Evolutionary conservation across 805 yeast genomes (phyloP), one percentile per base, ranked within the genome.

Genomic region (Zygosaccharomyces bailii): DNA sequence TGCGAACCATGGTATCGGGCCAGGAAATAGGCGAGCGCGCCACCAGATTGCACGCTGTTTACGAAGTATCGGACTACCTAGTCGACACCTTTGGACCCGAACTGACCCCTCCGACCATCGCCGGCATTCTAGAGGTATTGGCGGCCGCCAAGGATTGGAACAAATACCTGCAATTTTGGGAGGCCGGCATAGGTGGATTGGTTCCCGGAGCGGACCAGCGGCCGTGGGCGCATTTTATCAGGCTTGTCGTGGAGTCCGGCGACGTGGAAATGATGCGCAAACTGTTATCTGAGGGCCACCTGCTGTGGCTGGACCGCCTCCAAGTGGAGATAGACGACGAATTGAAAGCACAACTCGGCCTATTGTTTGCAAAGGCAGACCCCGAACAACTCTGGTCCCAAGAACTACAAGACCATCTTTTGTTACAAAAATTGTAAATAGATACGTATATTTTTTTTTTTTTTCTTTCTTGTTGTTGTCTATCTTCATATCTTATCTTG

Each of bases 201-300:
- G 34, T 40, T 4, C 49, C 45, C 7, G 53, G 50, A 2, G 49
- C 43, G n/a, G 63, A 58, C 37, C 38, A 37, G 11, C 51, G 62
- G 16, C 62, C 63, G 3, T 63, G 67, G 67, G 30, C 39, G 5
- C 40, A 50, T 8, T 56, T 57, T 13, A 29, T 63, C 17, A 30
- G 48, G 16, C 30, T 51, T 10, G 27, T 60, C 2, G 50, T 51
- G 2, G 45, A 52, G 5, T 50, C 57, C 2, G 42, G 46, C 13
- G 54, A 61, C 40, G 4, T 16, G 10, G 34, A 29, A n/a, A 14
- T 56, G 19, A 46, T 55, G 44, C 36, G 44, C 18, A 42, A 48
- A 34, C 21, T 55, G 14, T 34, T 61, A 3, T 39, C 47, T 11
- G 53, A 57, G 13, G 61, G 61, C 6, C 53, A 55, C 36, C 37